Percentiles rank a stretch among this genome's conserved stretches.
Conservation (phyloP, 441 rosid genomes). For the Pelargonium cotyledonis region DNA sequence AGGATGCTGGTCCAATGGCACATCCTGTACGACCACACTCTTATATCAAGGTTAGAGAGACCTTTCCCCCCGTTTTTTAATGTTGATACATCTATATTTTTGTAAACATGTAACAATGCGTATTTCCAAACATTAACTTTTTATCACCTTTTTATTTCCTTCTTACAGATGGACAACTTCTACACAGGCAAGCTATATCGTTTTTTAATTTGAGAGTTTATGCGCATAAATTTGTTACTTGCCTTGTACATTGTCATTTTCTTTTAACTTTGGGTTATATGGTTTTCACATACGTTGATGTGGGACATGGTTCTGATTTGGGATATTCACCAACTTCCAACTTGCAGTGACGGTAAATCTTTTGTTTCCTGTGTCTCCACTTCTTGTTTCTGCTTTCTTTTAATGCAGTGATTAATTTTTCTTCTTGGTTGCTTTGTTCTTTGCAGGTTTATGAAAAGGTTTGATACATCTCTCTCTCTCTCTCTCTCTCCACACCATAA, state of each 20-base stretch:
- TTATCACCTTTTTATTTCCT: slow-evolving; percentile 14
- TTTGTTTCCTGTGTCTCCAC: not conserved
- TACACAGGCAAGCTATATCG: slow-evolving; percentile 67
- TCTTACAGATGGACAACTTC: slow-evolving; percentile 92
- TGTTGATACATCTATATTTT: not conserved
- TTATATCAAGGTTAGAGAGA: slow-evolving; percentile 74
- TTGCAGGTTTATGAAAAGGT: slow-evolving; percentile 97
- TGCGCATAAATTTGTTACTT: slow-evolving; percentile 6
- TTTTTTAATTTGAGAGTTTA: slow-evolving; percentile 10
- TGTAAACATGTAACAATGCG: slow-evolving; percentile 1
- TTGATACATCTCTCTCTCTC: slow-evolving; percentile 18
- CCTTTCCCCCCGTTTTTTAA: slow-evolving; percentile 4
- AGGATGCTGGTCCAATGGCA: slow-evolving; percentile 99
- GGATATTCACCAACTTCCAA: slow-evolving; percentile 25
- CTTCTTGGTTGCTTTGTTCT: slow-evolving; percentile 22
- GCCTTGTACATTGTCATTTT: slow-evolving; percentile 5
- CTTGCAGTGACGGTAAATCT: slow-evolving; percentile 67
- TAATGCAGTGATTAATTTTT: slow-evolving; percentile 9
- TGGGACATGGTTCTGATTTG: slow-evolving; percentile 22
- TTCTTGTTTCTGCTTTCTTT: not conserved
- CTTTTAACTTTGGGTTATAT: slow-evolving; percentile 18
- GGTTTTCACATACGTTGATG: slow-evolving; percentile 15
- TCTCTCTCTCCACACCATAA: slow-evolving; percentile 2
- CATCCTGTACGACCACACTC: slow-evolving; percentile 98
- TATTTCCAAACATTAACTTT: slow-evolving; percentile 6